Evolutionary conservation across 768 basidiomycete species (phyloP), one percentile per base, ranked within the genome.

Genomic region (Paxillus rubicundulus): DNA sequence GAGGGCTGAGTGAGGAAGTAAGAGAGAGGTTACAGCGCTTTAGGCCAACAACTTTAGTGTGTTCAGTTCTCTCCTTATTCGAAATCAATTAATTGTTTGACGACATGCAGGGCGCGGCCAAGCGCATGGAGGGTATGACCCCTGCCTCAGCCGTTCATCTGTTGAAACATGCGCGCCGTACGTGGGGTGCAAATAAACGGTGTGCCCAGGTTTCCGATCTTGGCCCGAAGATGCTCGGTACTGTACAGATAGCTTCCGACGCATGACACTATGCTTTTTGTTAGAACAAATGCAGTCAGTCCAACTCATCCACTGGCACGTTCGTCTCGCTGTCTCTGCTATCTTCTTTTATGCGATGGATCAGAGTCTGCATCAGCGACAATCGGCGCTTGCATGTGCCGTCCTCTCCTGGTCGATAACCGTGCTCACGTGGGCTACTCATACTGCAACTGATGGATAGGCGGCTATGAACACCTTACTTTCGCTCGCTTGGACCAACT

Each of bases 81-180:
- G 7, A 32, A 27, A 8, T 41, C 7, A 12, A 32, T 50, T 43
- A 47, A 53, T 52, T 12, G 20, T 40, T 54, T 10, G 32, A 30
- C 24, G 2, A 45, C 43, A 2, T 49, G 28, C n/a, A 93, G 92
- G 92, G 92, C n/a, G 87, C 88, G 4, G 93, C 89, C 14, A 93
- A 92, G 67, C 76, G 92, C 24, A 92, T 95, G 83, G 92, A 95
- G 64, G 93, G 93, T 8, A 90, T 95, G 81, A 96, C 93, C 3
- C 92, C 92, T 2, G 78, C 85, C 0, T 82, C 83, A 1, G 72
- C 88, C n/a, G 75, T 92, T 12, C 75, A 76, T 37, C 65, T 95
- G 21, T 72, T 94, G 56, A 81, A 78, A 59, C 78, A 89, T 63
- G 84, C 88, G 45, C 73, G 67, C 48, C 68, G 73, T 50, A 72